Evolutionary conservation across 352 stramenopile genomes (phyloP).

Genomic region (Globisporangium cylindrosporum): DNA sequence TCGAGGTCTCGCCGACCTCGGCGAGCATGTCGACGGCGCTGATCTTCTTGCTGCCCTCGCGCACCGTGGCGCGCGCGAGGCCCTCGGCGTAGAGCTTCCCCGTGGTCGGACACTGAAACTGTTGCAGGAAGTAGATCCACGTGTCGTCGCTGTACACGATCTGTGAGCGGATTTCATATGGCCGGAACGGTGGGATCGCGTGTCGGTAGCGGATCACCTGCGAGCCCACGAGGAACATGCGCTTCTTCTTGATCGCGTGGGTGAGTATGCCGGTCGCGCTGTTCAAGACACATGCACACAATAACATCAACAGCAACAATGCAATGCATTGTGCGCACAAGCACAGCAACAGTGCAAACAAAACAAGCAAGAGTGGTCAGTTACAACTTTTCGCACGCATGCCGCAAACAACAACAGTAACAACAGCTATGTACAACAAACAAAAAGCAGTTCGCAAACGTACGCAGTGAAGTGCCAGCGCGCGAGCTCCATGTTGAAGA

Average conservation of each 20-base stretch:
- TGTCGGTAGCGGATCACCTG: slow-evolving; percentile 63
- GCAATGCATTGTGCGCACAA: background rate
- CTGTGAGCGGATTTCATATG: slow-evolving; percentile 50
- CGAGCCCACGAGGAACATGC: slow-evolving; percentile 58
- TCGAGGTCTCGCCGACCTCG: slow-evolving; percentile 23
- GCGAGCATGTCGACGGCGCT: slow-evolving; percentile 24
- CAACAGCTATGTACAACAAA: background rate
- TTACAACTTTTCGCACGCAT: background rate
- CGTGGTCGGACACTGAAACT: slow-evolving; percentile 47
- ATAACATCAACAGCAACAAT: background rate
- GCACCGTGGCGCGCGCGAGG: slow-evolving; percentile 36
- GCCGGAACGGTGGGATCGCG: slow-evolving; percentile 46
- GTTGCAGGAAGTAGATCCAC: slow-evolving; percentile 65
- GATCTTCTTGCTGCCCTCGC: slow-evolving; percentile 20
- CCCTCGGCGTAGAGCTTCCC: slow-evolving; percentile 57
- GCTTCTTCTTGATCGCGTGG: slow-evolving; percentile 56
- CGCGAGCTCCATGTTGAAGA: slow-evolving; percentile 85
- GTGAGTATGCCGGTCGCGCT: slow-evolving; percentile 53
- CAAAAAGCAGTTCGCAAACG: slow-evolving; percentile 8
- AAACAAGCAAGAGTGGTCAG: background rate
- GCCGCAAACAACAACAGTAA: background rate
- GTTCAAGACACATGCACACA: background rate
- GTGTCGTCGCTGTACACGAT: slow-evolving; percentile 53
- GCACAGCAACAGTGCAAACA: background rate
- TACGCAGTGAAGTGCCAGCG: slow-evolving; percentile 81